Conservation (phyloP, 768 basidiomycete species). For the Boletus tomentosulus region DNA sequence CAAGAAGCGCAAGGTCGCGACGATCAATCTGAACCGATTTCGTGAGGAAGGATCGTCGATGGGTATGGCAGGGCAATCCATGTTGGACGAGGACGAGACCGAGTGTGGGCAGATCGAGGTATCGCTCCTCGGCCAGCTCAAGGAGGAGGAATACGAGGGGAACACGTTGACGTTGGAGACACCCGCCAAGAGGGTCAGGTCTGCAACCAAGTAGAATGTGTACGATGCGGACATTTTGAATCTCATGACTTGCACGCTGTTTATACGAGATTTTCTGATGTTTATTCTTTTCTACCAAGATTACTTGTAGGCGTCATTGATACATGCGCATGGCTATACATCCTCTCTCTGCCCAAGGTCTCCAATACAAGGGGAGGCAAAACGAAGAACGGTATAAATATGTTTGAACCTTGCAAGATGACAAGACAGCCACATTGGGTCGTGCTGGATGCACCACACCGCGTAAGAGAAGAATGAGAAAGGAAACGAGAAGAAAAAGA, state of each 20-base stretch:
- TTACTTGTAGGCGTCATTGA: constrained; percentile 12
- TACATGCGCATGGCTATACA: constrained; percentile 21
- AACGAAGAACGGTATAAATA: constrained; percentile 28
- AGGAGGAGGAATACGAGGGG: constrained; percentile 32
- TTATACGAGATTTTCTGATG: background rate
- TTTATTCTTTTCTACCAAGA: constrained; percentile 17
- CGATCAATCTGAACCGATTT: constrained; percentile 8
- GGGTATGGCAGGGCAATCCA: constrained; percentile 14
- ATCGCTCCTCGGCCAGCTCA: constrained; percentile 12
- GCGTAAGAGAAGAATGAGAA: constrained; percentile 1
- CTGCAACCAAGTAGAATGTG: constrained; percentile 15
- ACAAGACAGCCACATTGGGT: constrained; percentile 3
- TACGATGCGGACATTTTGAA: background rate
- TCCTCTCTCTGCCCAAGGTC: constrained; percentile 10
- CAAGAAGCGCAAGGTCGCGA: constrained; percentile 30
- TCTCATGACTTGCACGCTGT: background rate
- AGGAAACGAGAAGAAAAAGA: background rate
- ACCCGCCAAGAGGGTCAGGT: constrained; percentile 26
- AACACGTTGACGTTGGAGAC: constrained; percentile 13
- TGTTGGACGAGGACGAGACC: constrained; percentile 41
- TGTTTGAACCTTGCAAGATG: constrained; percentile 7
- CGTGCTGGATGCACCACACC: constrained; percentile 5
- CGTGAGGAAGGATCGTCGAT: constrained; percentile 17
- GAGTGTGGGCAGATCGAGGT: constrained; percentile 17
- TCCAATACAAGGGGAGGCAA: constrained; percentile 11